Evolutionary conservation across 176 grass and related monocot genomes (phyloP).

Genomic region (Dactylis glomerata): DNA sequence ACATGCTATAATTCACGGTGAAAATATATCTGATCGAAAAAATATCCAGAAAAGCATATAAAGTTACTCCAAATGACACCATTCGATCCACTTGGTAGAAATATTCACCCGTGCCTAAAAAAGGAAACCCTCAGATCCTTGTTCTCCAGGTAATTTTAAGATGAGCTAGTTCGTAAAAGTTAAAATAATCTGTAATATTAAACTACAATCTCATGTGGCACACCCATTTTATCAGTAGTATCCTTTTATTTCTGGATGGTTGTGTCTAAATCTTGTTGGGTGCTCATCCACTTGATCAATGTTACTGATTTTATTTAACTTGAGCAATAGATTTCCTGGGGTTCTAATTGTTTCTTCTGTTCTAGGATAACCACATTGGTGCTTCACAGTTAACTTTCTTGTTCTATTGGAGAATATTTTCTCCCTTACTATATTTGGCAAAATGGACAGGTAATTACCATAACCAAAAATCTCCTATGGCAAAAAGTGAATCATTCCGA

Average conservation of each 20-base stretch:
- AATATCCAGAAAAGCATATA: too few species aligned
- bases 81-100: too few species aligned
- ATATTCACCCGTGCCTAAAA: too few species aligned
- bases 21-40: too few species aligned
- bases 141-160: too few species aligned
- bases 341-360: neutral
- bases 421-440: neutral
- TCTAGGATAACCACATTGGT: conserved; percentile 27
- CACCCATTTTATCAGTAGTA: neutral
- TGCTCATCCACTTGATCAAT: neutral
- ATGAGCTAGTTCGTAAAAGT: too few species aligned
- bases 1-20: too few species aligned
- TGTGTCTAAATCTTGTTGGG: neutral
- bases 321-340: neutral
- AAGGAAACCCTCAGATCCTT: too few species aligned
- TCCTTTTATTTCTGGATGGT: conserved; percentile 6
- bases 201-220: neutral
- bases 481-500: neutral
- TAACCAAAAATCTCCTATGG: neutral
- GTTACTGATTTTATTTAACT: conserved; percentile 9
- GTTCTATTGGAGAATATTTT: neutral
- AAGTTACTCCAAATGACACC: too few species aligned
- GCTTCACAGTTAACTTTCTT: conserved; percentile 2
- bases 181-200: too few species aligned
- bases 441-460: neutral